Base-by-base conservation (phyloP, 208 protist genomes). In the Acanthamoeba castellanii region DNA sequence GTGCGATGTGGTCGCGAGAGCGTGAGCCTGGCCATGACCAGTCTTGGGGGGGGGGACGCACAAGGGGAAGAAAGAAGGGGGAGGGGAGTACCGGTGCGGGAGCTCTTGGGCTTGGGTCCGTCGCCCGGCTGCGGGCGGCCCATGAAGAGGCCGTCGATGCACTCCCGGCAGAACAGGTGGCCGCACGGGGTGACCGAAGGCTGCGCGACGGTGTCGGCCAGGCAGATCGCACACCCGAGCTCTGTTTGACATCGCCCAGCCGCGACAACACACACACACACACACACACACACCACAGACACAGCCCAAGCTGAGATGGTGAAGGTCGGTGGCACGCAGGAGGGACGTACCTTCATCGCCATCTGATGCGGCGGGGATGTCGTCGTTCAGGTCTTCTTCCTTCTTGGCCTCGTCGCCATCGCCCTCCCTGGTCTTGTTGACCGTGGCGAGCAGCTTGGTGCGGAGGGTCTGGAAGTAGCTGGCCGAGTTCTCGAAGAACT, bases 131-230 rank as follows among this genome's bases (percentile, higher is more conserved):
- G 20, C 52, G 11, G 61, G 61, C 32, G 55, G 66, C 7, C 66
- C 42, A 18, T 94, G 66, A 30, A 25, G 45, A 42, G 32, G 30
- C 93, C 30, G 85, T 95, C 59, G 78, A 97, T 95, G 94, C 97
- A 98, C 47, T 61, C 64, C 84, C 94, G 91, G 94, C 97, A 98
- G 52, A 97, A 97, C 1, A 97, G 22, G 82, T 98, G 97, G 30
- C 66, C 96, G 88, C 97, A 98, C 5, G 87, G 30, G 3, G 96
- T 97, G 45, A 97, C 47, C 13, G 96, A 92, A 2, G 97, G 95
- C n/a, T 95, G 92, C 2, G 97, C 97, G 16, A 95, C 70, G 20
- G 94, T 59, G 25, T 97, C 96, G 25, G n/a, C n/a, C n/a, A 97
- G 85, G 93, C 97, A 98, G 37, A 97, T 76, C 3, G 93, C 82